These are phyloP conservation scores for Moelleriella libera DNA, from an alignment of 2,329 filamentous ascomycete species.

Conservation along the genomic window DNA sequence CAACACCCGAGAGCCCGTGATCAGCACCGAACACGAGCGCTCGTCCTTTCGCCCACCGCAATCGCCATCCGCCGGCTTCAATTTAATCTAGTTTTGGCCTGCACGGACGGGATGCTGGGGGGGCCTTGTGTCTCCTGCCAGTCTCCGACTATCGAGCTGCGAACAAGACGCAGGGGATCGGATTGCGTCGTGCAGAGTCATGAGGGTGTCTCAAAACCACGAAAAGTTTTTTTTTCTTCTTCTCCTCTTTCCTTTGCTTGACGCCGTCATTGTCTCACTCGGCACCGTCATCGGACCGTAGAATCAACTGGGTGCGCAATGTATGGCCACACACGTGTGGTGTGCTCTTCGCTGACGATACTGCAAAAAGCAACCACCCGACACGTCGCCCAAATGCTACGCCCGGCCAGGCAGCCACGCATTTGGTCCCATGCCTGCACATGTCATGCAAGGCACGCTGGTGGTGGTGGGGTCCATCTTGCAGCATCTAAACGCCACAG, in stretches of 20 bases:
- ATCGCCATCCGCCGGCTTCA: neutral
- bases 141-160: too few species aligned
- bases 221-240: neutral
- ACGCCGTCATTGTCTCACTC: neutral
- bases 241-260: neutral
- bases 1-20: neutral
- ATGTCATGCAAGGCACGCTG: conserved; percentile 3
- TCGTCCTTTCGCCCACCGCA: neutral
- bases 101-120: too few species aligned
- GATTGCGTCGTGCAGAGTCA: neutral
- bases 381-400: neutral
- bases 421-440: neutral
- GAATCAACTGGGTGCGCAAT: neutral
- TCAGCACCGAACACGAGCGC: neutral
- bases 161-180: too few species aligned
- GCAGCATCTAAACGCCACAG: neutral
- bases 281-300: neutral
- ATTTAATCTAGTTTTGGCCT: too few species aligned
- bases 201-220: neutral
- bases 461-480: neutral
- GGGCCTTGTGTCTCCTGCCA: too few species aligned
- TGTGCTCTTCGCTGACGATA: neutral
- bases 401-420: neutral
- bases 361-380: neutral
- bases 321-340: neutral